These are phyloP conservation scores for Candida broadrunensis DNA, from an alignment of 805 yeast species.

Conservation along the genomic window DNA sequence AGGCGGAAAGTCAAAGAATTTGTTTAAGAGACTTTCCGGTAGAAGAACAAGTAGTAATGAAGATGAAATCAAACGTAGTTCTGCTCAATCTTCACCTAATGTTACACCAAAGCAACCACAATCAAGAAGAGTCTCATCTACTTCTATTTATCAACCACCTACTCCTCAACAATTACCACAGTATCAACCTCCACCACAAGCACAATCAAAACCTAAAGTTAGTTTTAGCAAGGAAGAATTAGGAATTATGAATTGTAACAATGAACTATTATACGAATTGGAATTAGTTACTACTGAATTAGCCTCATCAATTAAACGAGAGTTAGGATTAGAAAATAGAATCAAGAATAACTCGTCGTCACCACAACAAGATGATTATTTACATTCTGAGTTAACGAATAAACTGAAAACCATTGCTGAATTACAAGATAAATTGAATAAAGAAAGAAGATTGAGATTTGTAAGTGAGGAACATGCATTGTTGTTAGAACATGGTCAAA, in stretches of 20 bases:
- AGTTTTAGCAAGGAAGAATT: constrained; percentile 58
- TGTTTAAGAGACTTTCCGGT: constrained; percentile 32
- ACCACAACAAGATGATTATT: constrained; percentile 3
- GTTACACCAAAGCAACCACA: neutral
- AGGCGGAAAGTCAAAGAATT: constrained; percentile 24
- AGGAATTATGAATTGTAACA: constrained; percentile 58
- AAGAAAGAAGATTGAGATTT: constrained; percentile 63
- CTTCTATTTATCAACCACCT: neutral
- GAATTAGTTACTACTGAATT: constrained; percentile 69
- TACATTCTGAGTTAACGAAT: constrained; percentile 3
- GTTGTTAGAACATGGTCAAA: constrained; percentile 48
- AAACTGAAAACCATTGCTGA: constrained; percentile 36
- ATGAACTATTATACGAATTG: constrained; percentile 57
- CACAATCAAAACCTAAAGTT: constrained; percentile 10
- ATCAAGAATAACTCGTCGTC: constrained; percentile 17
- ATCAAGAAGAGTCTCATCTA: neutral
- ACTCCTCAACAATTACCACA: constrained; percentile 1
- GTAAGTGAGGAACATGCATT: constrained; percentile 71
- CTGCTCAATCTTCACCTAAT: neutral
- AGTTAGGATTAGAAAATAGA: constrained; percentile 54
- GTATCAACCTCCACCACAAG: constrained; percentile 2
- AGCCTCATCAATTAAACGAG: constrained; percentile 70
- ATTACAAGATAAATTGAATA: constrained; percentile 55
- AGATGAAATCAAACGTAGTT: constrained; percentile 7
- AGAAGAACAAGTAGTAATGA: constrained; percentile 15